Conservation (phyloP, 169 alveolate species). For the Hammondia hammondi region DNA sequence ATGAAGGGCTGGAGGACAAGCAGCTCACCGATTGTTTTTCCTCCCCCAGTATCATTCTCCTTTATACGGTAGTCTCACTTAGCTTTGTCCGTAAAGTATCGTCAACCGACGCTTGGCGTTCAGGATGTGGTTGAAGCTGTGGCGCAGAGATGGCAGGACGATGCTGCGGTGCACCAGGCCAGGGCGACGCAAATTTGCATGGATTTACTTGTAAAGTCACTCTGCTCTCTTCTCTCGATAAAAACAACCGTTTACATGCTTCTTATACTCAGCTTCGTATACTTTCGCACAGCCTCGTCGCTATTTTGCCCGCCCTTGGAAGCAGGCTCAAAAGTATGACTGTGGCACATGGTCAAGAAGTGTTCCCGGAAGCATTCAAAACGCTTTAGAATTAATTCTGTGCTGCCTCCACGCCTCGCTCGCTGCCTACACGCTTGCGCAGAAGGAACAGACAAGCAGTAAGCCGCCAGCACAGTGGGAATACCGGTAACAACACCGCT, state of each 20-base stretch:
- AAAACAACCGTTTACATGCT: neutral
- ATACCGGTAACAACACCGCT: neutral
- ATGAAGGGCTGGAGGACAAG: neutral
- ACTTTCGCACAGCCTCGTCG: neutral
- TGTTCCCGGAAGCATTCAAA: neutral
- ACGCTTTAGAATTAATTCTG: neutral
- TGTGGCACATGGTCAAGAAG: neutral
- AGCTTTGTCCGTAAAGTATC: neutral
- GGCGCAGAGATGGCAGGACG: neutral
- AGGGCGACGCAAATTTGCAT: constrained; percentile 1
- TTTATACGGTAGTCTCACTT: neutral
- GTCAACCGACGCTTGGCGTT: neutral
- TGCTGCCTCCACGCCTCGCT: neutral
- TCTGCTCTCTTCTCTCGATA: neutral
- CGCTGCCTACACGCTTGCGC: neutral
- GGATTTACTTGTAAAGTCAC: neutral
- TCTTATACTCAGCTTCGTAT: neutral
- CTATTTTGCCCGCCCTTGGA: neutral
- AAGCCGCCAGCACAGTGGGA: neutral
- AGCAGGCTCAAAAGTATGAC: neutral
- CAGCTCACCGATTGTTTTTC: neutral
- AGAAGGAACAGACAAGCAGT: neutral
- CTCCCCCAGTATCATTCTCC: neutral
- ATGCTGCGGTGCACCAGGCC: neutral
- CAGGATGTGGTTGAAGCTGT: neutral